Percentiles rank a stretch among this genome's conserved stretches.
phyloP scores from a whole-genome alignment of 257 asterid genomes.

The Capsicum rhomboideum region DNA sequence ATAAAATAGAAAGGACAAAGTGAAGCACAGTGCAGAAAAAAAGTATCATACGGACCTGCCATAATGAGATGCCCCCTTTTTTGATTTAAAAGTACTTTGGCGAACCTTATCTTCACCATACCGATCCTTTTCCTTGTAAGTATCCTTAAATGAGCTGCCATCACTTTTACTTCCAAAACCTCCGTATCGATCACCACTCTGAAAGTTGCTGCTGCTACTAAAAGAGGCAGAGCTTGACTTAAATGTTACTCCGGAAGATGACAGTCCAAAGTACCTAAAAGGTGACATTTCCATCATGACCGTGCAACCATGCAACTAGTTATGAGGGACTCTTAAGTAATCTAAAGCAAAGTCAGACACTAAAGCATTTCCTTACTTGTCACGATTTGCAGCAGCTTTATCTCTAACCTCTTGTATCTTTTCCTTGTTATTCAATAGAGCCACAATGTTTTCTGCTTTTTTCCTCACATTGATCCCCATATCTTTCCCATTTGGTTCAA shows the following conservation, averaged over 20 bases:
- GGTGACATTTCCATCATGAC: slow-evolving; percentile 2
- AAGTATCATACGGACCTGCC: slow-evolving; percentile 40
- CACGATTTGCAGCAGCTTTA: slow-evolving; percentile 83
- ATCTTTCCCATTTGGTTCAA: slow-evolving; percentile 87
- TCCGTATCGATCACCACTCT: slow-evolving; percentile 35
- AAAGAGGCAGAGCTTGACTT: slow-evolving; percentile 67
- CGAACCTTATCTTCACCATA: slow-evolving; percentile 58
- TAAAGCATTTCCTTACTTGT: slow-evolving; percentile 50
- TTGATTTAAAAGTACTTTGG: slow-evolving; percentile 22
- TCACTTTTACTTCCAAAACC: slow-evolving; percentile 58
- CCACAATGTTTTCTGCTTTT: slow-evolving; percentile 75
- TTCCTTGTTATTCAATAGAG: slow-evolving; percentile 75
- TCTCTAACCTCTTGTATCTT: slow-evolving; percentile 78
- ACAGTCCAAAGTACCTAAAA: slow-evolving; percentile 79
- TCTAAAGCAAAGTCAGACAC: slow-evolving; percentile 3
- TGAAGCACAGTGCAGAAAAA: neutral
- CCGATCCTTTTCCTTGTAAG: slow-evolving; percentile 39
- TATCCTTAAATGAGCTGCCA: slow-evolving; percentile 28
- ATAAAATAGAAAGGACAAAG: neutral
- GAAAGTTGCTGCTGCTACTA: slow-evolving; percentile 34
- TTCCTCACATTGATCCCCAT: slow-evolving; percentile 82
- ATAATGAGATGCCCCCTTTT: slow-evolving; percentile 47
- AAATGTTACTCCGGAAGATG: slow-evolving; percentile 76
- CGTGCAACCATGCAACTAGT: neutral
- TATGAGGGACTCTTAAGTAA: neutral